Conservation (phyloP, 768 basidiomycete species). For the Lactarius sp. region DNA sequence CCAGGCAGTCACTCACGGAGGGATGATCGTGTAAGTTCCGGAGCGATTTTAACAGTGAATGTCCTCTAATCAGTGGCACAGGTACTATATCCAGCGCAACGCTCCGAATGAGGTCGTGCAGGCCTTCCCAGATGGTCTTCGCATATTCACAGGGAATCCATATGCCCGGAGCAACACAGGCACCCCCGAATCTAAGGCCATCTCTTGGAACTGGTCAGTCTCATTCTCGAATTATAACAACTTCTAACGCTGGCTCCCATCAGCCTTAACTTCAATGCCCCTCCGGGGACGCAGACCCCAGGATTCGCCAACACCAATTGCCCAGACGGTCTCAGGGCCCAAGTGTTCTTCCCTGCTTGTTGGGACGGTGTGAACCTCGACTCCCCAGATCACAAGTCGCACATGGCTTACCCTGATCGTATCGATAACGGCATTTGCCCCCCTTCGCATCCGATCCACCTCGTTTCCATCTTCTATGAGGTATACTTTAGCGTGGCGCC, state of each 20-base stretch:
- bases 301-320: constrained; percentile 28
- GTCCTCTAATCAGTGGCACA: constrained; percentile 2
- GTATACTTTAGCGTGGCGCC: constrained; percentile 31
- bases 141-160: constrained; percentile 30
- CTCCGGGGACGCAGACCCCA: constrained; percentile 6
- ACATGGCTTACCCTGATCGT: constrained; percentile 34
- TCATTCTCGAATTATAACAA: constrained; percentile 12
- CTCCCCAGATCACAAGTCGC: constrained; percentile 36
- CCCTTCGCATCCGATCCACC: constrained; percentile 30
- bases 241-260: background rate
- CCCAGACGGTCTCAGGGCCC: constrained; percentile 30
- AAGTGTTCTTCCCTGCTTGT: constrained; percentile 35
- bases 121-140: constrained; percentile 27
- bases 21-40: constrained; percentile 22
- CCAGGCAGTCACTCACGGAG: constrained; percentile 15
- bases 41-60: background rate
- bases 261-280: constrained; percentile 15
- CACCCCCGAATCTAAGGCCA: constrained; percentile 20
- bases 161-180: constrained; percentile 29
- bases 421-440: constrained; percentile 14
- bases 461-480: constrained; percentile 43
- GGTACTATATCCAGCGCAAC: constrained; percentile 19
- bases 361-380: constrained; percentile 41
- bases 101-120: constrained; percentile 5
- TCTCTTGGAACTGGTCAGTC: constrained; percentile 29